Evolutionary conservation across 345 rosid genomes (phyloP).

Genomic region (Gynandropsis gynandra): DNA sequence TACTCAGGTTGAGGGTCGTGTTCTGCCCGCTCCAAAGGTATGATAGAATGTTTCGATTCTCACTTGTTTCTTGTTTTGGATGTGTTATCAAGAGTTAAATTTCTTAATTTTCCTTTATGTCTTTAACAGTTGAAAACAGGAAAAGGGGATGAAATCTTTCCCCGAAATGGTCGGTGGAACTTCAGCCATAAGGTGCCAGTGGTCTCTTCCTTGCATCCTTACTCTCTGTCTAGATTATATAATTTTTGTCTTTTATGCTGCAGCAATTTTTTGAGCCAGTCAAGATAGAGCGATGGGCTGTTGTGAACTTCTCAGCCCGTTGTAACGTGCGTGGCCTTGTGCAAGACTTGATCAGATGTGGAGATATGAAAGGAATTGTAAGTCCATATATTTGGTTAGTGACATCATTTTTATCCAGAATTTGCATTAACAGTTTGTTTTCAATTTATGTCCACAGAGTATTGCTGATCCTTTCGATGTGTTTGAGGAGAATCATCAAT

Average conservation of each 20-base stretch:
- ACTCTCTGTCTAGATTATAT: constrained; percentile 16
- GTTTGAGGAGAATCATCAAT: constrained; percentile 50
- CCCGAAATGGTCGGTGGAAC: constrained; percentile 87
- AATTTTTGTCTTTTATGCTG: constrained; percentile 19
- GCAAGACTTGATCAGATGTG: constrained; percentile 49
- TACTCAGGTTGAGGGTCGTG: constrained; percentile 78
- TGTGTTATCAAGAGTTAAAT: neutral
- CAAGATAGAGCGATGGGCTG: constrained; percentile 67
- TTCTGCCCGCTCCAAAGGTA: constrained; percentile 77
- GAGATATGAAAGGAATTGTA: constrained; percentile 77
- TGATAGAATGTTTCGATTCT: neutral
- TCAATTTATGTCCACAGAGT: constrained; percentile 24
- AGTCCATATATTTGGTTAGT: constrained; percentile 23
- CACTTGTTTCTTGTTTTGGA: neutral
- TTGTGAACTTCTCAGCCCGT: constrained; percentile 77
- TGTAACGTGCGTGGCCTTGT: constrained; percentile 55
- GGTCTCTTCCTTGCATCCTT: neutral
- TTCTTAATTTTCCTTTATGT: neutral
- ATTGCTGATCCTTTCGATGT: constrained; percentile 52
- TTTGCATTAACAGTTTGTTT: constrained; percentile 8
- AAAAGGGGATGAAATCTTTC: constrained; percentile 64
- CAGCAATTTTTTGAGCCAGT: constrained; percentile 75
- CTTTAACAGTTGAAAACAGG: constrained; percentile 67
- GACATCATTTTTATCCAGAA: neutral
- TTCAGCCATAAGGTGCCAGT: constrained; percentile 75